Conservation (phyloP, 805 yeast genomes). For the Wickerhamiella occidentalis region DNA sequence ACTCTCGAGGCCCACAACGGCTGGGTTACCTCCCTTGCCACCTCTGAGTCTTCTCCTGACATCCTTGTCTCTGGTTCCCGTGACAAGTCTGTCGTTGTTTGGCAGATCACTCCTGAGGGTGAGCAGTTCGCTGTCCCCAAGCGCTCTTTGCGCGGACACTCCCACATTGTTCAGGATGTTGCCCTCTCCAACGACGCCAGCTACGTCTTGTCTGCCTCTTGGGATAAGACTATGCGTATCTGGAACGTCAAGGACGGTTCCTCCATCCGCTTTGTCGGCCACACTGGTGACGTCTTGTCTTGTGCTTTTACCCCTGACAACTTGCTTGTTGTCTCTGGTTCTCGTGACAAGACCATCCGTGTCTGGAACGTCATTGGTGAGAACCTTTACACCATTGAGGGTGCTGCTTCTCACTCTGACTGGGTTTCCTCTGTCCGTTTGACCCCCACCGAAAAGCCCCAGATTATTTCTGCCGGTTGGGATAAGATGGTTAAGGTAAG, state of each 20-base stretch:
- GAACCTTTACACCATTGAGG: conserved; percentile 75
- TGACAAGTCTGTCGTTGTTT: conserved; percentile 96
- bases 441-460: conserved; percentile 54
- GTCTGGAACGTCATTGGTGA: conserved; percentile 99
- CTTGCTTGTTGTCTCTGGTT: conserved; percentile 96
- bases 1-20: conserved; percentile 73
- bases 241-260: conserved; percentile 96
- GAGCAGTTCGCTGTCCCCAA: conserved; percentile 96
- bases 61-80: conserved; percentile 95
- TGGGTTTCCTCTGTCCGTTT: conserved; percentile 98
- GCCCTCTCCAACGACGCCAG: conserved; percentile 96
- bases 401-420: conserved; percentile 78
- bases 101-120: conserved; percentile 95
- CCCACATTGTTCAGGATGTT: conserved; percentile 97
- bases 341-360: conserved; percentile 98
- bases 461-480: conserved; percentile 94
- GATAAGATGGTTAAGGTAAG: conserved; percentile 98
- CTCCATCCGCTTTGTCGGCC: conserved; percentile 93
- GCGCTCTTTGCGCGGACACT: conserved; percentile 95
- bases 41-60: conserved; percentile 97
- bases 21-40: conserved; percentile 98
- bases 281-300: conserved; percentile 93
- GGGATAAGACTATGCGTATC: conserved; percentile 98
- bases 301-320: conserved; percentile 93
- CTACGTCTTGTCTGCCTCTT: conserved; percentile 96